Evolutionary conservation across 371 early-diverging fungal species (phyloP).

Genomic region (Apophysomyces sp.): DNA sequence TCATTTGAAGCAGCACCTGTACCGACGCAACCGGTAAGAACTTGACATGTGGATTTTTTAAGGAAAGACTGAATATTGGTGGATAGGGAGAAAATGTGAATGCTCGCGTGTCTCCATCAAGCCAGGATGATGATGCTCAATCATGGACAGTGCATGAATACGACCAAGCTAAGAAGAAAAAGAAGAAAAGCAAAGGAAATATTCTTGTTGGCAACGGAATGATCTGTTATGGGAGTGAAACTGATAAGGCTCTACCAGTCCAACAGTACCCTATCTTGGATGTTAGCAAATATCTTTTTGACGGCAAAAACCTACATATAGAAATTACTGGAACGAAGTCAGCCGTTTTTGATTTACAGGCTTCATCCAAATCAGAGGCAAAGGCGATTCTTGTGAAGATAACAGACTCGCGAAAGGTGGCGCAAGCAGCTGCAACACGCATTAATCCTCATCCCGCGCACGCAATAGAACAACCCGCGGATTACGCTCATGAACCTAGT

Average conservation of each 20-base stretch:
- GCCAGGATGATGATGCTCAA: conserved; percentile 28
- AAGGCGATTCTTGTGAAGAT: conserved; percentile 64
- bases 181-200: conserved; percentile 67
- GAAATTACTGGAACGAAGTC: conserved; percentile 53
- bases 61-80: not conserved
- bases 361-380: conserved; percentile 63
- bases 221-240: conserved; percentile 64
- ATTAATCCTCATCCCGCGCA: not conserved
- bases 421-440: conserved; percentile 16
- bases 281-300: conserved; percentile 50
- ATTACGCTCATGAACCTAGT: not conserved
- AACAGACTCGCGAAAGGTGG: conserved; percentile 15
- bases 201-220: conserved; percentile 62
- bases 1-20: conserved; percentile 13
- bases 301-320: conserved; percentile 59
- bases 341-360: conserved; percentile 59
- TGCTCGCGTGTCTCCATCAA: not conserved
- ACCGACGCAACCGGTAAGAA: not conserved
- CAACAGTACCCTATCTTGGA: conserved; percentile 61
- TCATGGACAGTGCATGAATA: conserved; percentile 44
- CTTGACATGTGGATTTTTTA: not conserved
- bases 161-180: conserved; percentile 61
- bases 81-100: not conserved
- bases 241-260: conserved; percentile 67
- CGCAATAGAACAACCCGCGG: not conserved